Conservation (phyloP, 768 basidiomycete genomes). For the Auriscalpium vulgare region DNA sequence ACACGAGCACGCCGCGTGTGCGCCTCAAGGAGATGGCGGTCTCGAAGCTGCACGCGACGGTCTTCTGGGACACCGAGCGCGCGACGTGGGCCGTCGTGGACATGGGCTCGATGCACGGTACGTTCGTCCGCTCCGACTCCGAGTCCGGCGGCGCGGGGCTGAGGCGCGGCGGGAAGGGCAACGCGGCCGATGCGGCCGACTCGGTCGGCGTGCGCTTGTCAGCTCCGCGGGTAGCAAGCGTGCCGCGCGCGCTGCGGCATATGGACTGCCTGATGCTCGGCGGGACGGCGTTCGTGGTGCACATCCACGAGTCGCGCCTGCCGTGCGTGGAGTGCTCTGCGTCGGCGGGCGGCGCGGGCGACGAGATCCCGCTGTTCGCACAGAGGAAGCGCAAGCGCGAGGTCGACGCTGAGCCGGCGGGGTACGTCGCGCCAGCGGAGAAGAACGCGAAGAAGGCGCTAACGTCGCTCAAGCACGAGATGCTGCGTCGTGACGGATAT, state of each 20-base stretch:
- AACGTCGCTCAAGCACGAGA: conserved; percentile 51
- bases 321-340: conserved; percentile 58
- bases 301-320: conserved; percentile 54
- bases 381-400: conserved; percentile 20
- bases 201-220: conserved; percentile 35
- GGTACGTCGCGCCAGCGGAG: conserved; percentile 10
- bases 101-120: conserved; percentile 83
- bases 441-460: conserved; percentile 60
- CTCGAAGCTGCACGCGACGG: conserved; percentile 72
- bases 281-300: conserved; percentile 60
- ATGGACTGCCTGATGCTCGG: conserved; percentile 61
- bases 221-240: conserved; percentile 55
- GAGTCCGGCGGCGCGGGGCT: neutral
- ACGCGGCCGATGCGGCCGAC: neutral
- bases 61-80: conserved; percentile 57
- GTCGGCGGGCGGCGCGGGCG: conserved; percentile 24
- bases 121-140: conserved; percentile 41
- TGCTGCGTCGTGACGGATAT: conserved; percentile 44
- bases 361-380: conserved; percentile 56
- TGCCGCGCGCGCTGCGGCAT: conserved; percentile 56
- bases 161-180: neutral
- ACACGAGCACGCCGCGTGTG: conserved; percentile 49
- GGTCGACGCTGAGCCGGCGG: neutral
- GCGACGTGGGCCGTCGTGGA: conserved; percentile 70
- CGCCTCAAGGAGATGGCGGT: conserved; percentile 81